Conservation (phyloP, 2,329 filamentous ascomycete species). For the Chaetomium sp. region DNA sequence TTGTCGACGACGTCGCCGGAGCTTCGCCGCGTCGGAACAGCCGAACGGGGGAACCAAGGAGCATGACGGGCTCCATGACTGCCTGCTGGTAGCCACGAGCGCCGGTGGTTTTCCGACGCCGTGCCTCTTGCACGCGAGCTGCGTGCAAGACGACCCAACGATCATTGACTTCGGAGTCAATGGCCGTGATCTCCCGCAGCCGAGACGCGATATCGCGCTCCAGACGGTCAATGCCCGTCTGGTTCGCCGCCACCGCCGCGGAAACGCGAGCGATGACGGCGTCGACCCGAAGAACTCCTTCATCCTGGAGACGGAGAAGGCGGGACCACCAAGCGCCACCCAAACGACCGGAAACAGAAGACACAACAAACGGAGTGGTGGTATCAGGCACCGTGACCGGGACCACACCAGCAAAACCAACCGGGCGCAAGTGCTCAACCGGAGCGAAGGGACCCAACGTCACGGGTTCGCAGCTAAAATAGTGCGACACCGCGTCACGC, state of each 20-base stretch:
- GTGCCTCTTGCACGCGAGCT: too few relatives aligned
- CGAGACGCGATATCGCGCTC: neutral
- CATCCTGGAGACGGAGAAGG: neutral
- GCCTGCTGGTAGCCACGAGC: too few relatives aligned
- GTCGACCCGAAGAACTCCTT: neutral
- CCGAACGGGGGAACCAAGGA: too few relatives aligned
- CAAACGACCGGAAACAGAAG: too few relatives aligned
- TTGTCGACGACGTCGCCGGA: too few relatives aligned
- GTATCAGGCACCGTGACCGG: constrained; percentile 3
- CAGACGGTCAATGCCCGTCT: neutral
- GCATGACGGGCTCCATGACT: too few relatives aligned
- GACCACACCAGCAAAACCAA: neutral
- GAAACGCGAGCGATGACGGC: neutral
- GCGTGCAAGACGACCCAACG: neutral
- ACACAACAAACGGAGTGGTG: neutral
- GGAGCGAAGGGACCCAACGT: neutral
- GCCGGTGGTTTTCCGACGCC: too few relatives aligned
- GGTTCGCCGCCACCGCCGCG: neutral
- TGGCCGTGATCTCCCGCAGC: neutral
- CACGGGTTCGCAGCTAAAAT: neutral
- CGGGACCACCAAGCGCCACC: neutral
- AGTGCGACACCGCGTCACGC: neutral
- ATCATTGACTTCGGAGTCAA: neutral
- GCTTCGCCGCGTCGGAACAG: too few relatives aligned
- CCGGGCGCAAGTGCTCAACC: constrained; percentile 4